These are phyloP conservation scores for Edaphochlamys debaryana DNA, from an alignment of 139 green algal genomes.

Conservation along the genomic window DNA sequence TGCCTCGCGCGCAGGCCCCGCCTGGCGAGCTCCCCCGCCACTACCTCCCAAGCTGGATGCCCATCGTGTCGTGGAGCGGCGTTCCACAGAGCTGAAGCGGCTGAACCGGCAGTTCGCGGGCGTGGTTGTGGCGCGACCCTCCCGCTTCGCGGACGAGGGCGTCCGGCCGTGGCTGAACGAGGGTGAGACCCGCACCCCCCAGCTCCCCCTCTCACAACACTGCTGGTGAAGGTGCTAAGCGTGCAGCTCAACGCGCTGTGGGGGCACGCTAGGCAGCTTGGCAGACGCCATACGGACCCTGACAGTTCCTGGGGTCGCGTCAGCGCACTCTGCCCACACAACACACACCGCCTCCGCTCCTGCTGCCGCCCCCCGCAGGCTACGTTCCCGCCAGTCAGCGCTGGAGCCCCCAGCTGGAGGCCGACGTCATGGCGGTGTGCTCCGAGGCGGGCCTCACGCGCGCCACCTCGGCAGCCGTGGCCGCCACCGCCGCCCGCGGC, in stretches of 20 bases:
- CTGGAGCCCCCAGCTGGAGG: conserved; percentile 18
- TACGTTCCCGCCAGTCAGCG: conserved; percentile 13
- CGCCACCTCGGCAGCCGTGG: neutral
- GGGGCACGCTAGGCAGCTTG: no score
- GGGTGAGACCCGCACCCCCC: no score
- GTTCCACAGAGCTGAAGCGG: neutral
- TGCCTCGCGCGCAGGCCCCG: neutral
- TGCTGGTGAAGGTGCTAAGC: no score
- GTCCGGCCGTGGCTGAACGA: neutral
- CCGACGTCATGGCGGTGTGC: conserved; percentile 12
- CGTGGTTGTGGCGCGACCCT: neutral
- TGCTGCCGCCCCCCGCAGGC: no score
- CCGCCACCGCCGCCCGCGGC: neutral
- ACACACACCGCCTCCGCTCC: no score
- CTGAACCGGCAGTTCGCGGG: conserved; percentile 11
- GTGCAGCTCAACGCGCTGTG: no score
- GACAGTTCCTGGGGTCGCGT: no score
- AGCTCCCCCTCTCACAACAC: no score
- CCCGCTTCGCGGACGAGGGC: conserved; percentile 1
- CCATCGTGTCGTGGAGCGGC: conserved; percentile 8
- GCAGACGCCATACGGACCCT: no score
- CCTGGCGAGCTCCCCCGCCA: neutral
- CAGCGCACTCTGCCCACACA: no score
- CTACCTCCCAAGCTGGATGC: neutral
- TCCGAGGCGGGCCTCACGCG: conserved; percentile 19